Conservation (phyloP, 1,139 yeast genomes). For the Schwanniomyces etchellsii region DNA sequence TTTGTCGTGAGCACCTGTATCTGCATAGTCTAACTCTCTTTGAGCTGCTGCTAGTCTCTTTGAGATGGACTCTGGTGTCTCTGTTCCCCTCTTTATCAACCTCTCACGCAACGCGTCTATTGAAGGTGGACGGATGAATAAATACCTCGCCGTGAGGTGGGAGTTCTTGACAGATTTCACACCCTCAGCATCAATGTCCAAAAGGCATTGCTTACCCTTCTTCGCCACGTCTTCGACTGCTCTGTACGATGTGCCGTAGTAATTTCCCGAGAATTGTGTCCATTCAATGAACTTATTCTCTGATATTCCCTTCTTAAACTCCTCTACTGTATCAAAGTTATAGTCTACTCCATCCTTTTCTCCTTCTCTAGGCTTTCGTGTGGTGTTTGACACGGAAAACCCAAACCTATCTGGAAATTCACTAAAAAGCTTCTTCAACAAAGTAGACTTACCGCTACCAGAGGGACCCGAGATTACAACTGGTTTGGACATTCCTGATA, state of each 20-base stretch:
- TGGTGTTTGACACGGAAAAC: conserved; percentile 90
- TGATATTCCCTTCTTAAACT: conserved; percentile 69
- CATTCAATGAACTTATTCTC: conserved; percentile 84
- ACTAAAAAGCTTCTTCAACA: conserved; percentile 80
- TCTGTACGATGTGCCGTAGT: conserved; percentile 87
- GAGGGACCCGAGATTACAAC: conserved; percentile 96
- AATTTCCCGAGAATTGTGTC: conserved; percentile 97
- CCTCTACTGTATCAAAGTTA: conserved; percentile 75
- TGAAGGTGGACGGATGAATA: conserved; percentile 91
- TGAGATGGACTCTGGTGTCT: conserved; percentile 74
- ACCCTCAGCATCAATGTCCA: conserved; percentile 99
- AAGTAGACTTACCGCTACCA: conserved; percentile 94
- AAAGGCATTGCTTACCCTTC: conserved; percentile 68
- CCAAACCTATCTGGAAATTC: conserved; percentile 90
- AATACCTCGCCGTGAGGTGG: conserved; percentile 73
- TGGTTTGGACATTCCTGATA: conserved; percentile 50
- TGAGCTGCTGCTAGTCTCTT: conserved; percentile 84
- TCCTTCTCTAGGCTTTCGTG: conserved; percentile 88
- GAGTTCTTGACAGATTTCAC: conserved; percentile 86
- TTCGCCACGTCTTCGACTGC: conserved; percentile 74
- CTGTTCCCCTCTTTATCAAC: conserved; percentile 88
- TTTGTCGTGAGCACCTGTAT: conserved; percentile 88
- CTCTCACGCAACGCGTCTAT: conserved; percentile 69
- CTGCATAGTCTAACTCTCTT: conserved; percentile 82
- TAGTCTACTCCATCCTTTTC: conserved; percentile 87